Conservation (phyloP, 345 rosid species). For the Gynandropsis gynandra region DNA sequence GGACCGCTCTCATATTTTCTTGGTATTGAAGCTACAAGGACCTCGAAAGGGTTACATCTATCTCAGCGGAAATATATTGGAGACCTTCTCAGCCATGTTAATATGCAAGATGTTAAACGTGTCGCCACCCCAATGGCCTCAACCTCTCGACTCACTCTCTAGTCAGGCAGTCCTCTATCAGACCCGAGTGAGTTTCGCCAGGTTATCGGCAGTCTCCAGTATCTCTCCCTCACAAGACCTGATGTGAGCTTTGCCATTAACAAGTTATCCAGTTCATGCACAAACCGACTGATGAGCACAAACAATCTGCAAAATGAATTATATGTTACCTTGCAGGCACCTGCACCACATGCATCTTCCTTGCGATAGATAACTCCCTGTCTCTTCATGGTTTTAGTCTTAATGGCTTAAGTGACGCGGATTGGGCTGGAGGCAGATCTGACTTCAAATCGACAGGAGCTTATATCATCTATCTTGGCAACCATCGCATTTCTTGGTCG, state of each 20-base stretch:
- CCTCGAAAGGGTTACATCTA: background rate
- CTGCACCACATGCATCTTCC: background rate
- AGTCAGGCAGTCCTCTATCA: background rate
- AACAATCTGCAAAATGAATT: background rate
- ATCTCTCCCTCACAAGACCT: background rate
- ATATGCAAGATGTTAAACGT: background rate
- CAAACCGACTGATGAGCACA: background rate
- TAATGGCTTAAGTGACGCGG: no score
- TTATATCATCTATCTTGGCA: background rate
- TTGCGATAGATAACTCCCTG: background rate
- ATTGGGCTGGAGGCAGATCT: no score
- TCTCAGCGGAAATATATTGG: background rate
- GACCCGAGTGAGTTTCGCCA: background rate
- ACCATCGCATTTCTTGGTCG: background rate
- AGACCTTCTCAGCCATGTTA: background rate
- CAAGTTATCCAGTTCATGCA: no score
- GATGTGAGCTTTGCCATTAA: no score
- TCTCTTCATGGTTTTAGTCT: no score
- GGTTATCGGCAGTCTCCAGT: background rate
- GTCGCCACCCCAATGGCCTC: background rate
- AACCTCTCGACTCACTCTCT: background rate
- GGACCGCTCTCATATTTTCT: no score
- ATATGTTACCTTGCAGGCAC: background rate
- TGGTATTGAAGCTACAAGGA: no score
- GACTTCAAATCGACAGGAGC: background rate